Evolutionary conservation across 192 early-diverging fungal species (phyloP).

Genomic region (Backusella parvicylindrica): DNA sequence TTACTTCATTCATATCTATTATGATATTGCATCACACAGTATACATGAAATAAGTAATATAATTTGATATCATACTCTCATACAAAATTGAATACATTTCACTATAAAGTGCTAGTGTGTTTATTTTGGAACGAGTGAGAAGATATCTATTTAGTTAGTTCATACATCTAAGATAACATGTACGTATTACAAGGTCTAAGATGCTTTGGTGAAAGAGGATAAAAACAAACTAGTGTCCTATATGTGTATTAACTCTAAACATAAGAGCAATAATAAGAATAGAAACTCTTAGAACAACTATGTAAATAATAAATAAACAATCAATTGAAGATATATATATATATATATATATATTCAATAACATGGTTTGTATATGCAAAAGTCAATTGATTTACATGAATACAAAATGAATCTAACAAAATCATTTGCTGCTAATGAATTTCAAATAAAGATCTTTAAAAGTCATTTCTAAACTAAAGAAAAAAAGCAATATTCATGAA

Average conservation of each 20-base stretch:
- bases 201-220: neutral
- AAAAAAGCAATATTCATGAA: too few relatives aligned
- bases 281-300: neutral
- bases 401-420: neutral
- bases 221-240: neutral
- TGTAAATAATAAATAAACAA: neutral
- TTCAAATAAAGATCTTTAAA: too few relatives aligned
- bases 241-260: neutral
- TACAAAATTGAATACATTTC: neutral
- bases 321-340: neutral
- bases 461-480: too few relatives aligned
- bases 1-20: neutral
- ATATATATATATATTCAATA: too few relatives aligned
- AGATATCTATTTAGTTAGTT: neutral
- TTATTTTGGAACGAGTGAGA: neutral
- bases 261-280: neutral
- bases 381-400: neutral
- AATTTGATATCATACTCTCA: neutral
- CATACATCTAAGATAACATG: neutral
- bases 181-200: neutral
- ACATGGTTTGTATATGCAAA: neutral
- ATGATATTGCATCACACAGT: neutral
- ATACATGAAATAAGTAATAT: neutral
- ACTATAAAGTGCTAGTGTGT: neutral
- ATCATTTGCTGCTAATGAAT: neutral